Conservation (phyloP, 129 eudicot genomes). For the Escallonia rubra region DNA sequence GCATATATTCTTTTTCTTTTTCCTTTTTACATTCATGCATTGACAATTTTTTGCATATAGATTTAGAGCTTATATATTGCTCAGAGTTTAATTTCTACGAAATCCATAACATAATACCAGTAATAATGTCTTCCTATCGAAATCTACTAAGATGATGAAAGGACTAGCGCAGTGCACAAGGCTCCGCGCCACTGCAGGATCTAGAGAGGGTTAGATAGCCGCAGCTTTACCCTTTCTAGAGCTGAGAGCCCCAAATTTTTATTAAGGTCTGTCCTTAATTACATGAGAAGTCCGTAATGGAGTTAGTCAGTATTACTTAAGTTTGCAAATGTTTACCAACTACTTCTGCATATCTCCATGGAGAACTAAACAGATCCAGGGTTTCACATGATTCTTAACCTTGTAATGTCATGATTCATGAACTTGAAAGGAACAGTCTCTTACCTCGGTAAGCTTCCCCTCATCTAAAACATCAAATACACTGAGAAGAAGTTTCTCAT, state of each 20-base stretch:
- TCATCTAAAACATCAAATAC: slow-evolving; percentile 97
- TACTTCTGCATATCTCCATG: too few species aligned
- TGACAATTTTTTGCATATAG: not conserved
- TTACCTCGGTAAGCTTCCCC: slow-evolving; percentile 98
- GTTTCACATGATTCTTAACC: not conserved
- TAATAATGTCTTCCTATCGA: not conserved
- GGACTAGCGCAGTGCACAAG: too few species aligned
- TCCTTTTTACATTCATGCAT: not conserved
- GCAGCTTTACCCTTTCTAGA: too few species aligned
- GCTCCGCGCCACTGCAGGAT: too few species aligned
- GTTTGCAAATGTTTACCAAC: too few species aligned
- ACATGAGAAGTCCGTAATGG: too few species aligned
- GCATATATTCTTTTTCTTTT: not conserved
- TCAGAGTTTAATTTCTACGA: too few species aligned
- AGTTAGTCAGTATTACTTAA: too few species aligned
- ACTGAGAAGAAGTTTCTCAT: slow-evolving; percentile 86
- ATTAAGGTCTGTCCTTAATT: not conserved
- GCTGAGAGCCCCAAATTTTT: not conserved
- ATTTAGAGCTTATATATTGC: not conserved
- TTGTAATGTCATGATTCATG: not conserved
- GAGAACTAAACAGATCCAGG: not conserved
- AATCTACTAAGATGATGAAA: not conserved
- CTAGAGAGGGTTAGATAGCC: too few species aligned
- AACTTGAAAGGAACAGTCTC: slow-evolving; percentile 13
- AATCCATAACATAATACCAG: not conserved